Evolutionary conservation across 2,329 filamentous ascomycete genomes (phyloP), one percentile per base, ranked within the genome.

Genomic region (Penicillium sclerotiorum): DNA sequence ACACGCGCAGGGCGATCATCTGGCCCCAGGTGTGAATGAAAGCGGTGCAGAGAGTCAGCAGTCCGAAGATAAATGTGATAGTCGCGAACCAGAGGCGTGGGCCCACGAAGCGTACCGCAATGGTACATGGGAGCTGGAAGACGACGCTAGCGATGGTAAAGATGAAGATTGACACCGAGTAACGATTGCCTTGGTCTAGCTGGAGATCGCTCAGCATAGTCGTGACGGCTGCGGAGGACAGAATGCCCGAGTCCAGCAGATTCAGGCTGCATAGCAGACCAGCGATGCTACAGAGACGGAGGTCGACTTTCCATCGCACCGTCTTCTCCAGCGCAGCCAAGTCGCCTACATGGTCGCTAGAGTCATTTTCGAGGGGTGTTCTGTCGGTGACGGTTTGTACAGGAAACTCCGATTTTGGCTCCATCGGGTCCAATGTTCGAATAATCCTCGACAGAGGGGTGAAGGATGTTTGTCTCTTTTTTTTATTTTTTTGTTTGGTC

Each of bases 151-250:
- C 77, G 47, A 89, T 78, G 8, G 86, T 88, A 68, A 89, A 88
- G 64, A 89, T 87, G 71, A 89, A 86, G 49, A 90, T 89, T 18
- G 84, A 80, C 4, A 89, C 80, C 1, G 83, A 86, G 58, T 86
- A 89, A 32, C 85, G 77, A 55, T 85, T 82, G 18, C 85, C 85
- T 35, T 82, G 77, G 11, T 54, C 48, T 23, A 89, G 73, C 13
- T 79, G 77, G 35, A 89, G 74, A 61, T 89, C 86, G 9, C 71
- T 62, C 39, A 84, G 76, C 82, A 89, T 87, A 21, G 78, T 84
- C 0, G 86, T 89, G 8, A 89, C 86, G 1, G 84, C 84, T 0
- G 86, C 87, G 6, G 81, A 85, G 1, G 82, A 85, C 49, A 89
- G 84, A 58, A 89, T 85, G 33, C 85, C 85, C 41, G 80, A 83